Percentiles rank a stretch among this genome's conserved stretches.
phyloP scores from a whole-genome alignment of 2,329 filamentous ascomycete genomes.

The Emmonsiellopsis sp. region DNA sequence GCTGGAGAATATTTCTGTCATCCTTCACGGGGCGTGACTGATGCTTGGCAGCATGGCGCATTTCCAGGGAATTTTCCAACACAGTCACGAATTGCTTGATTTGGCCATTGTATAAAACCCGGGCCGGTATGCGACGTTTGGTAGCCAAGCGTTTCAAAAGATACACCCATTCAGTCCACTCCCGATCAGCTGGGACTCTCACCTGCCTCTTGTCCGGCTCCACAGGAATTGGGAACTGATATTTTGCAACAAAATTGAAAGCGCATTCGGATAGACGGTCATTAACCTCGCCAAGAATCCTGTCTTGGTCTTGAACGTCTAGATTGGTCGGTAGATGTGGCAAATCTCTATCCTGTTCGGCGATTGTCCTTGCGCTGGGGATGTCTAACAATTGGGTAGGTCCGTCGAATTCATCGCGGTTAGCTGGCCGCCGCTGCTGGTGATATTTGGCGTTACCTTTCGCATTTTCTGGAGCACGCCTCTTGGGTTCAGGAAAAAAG shows the following conservation, averaged over 20 bases:
- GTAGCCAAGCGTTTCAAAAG: constrained; percentile 76
- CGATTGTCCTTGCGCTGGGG: constrained; percentile 60
- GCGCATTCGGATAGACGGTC: constrained; percentile 76
- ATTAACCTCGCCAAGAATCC: constrained; percentile 70
- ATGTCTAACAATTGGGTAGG: constrained; percentile 72
- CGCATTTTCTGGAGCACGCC: constrained; percentile 22
- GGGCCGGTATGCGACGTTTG: constrained; percentile 73
- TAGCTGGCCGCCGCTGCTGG: constrained; percentile 57
- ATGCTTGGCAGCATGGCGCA: constrained; percentile 76
- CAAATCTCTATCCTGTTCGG: constrained; percentile 68
- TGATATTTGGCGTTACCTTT: constrained; percentile 26
- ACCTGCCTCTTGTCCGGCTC: constrained; percentile 73
- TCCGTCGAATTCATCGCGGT: constrained; percentile 82
- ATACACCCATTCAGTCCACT: constrained; percentile 91
- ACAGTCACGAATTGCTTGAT: constrained; percentile 88
- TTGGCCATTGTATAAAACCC: constrained; percentile 78
- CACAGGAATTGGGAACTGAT: constrained; percentile 79
- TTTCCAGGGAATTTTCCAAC: constrained; percentile 78
- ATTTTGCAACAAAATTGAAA: constrained; percentile 84
- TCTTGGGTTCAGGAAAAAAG: constrained; percentile 27
- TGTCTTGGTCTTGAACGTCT: constrained; percentile 74
- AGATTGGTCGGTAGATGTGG: constrained; percentile 76
- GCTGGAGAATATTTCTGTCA: constrained; percentile 77
- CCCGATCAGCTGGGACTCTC: constrained; percentile 63
- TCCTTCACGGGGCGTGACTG: constrained; percentile 77